A percentile compares a stretch with the other conserved stretches of the same genome.
phyloP scores from a whole-genome alignment of 2,329 filamentous ascomycete species.

The Macroventuria anomochaeta region DNA sequence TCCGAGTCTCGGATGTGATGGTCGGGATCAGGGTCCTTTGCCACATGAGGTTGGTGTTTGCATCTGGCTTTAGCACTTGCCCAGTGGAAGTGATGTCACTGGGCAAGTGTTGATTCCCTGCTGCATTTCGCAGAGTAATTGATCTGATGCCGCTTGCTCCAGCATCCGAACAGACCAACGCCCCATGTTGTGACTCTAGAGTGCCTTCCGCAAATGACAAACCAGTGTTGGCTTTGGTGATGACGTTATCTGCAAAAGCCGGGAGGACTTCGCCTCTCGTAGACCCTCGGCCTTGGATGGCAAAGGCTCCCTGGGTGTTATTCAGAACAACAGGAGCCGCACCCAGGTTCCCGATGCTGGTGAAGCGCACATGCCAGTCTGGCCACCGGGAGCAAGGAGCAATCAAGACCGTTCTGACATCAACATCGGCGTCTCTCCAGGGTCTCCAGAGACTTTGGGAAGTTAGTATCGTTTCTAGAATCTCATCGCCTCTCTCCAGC shows the following conservation, averaged over 20 bases:
- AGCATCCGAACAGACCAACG: slow-evolving; percentile 37
- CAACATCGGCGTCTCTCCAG: slow-evolving; percentile 37
- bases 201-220: slow-evolving; percentile 28
- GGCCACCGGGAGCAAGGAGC: slow-evolving; percentile 36
- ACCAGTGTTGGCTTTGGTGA: background rate
- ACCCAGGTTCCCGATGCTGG: slow-evolving; percentile 24
- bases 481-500: background rate
- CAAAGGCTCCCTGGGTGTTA: slow-evolving; percentile 38
- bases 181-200: slow-evolving; percentile 7
- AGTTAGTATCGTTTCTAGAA: slow-evolving; percentile 16
- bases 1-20: slow-evolving; percentile 10
- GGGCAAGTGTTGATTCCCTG: background rate
- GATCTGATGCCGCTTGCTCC: slow-evolving; percentile 37
- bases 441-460: slow-evolving; percentile 37
- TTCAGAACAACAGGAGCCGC: background rate
- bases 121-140: background rate
- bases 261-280: slow-evolving; percentile 30
- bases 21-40: slow-evolving; percentile 44
- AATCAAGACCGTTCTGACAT: slow-evolving; percentile 32
- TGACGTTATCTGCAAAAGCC: background rate
- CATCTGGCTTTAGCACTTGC: slow-evolving; percentile 42
- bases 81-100: background rate
- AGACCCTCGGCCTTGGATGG: slow-evolving; percentile 37
- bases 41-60: slow-evolving; percentile 46
- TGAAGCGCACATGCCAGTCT: slow-evolving; percentile 40